Base-by-base conservation (phyloP, 495 filamentous ascomycete species). In the Extremus antarcticus region DNA sequence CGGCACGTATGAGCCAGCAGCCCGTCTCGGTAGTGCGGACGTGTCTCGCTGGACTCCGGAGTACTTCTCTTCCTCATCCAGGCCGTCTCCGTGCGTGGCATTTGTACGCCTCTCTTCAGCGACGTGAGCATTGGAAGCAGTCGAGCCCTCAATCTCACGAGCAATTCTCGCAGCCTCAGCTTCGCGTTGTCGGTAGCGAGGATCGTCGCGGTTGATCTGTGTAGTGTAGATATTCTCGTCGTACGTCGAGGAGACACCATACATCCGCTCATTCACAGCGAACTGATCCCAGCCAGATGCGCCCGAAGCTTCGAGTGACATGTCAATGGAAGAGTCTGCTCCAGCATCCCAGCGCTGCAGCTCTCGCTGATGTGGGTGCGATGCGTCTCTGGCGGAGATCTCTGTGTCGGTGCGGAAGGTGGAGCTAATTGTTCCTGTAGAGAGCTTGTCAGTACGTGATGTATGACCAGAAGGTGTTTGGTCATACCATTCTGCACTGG, bases 141-240 rank as follows among this genome's bases (percentile, higher is more conserved):
- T 83, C 40, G 73, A 72, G 39, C 73, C 72, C 67, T 96, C 89
- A 58, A 99, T 97, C 65, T 97, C 91, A 55, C 85, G 82, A 20
- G 91, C 92, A 62, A 92, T 88, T 47, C 76, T 81, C 46, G 88
- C 87, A 4, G 92, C 92, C 8, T 79, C 78, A 0, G 84, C 88
- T 53, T 85, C 71, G 55, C 83, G 80, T 64, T 86, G 79, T 56
- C 81, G 82, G 69, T 92, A 96, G 23, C 79, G 70, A 1, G 92
- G 90, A 66, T 91, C 81, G 25, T 70, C 83, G 57, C 82, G 85
- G 65, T 99, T 82, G 59, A 99, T 88, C 10, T 77, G 72, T 19
- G 91, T 97, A 10, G 94, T 99, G 66, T 99, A 99, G 46, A 91
- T 81, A 62, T 84, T 88, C 68, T 97, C 94, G 60, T 96, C 84